Evolutionary conservation across 108 stramenopile species (phyloP).

Genomic region (Skeletonema potamos): DNA sequence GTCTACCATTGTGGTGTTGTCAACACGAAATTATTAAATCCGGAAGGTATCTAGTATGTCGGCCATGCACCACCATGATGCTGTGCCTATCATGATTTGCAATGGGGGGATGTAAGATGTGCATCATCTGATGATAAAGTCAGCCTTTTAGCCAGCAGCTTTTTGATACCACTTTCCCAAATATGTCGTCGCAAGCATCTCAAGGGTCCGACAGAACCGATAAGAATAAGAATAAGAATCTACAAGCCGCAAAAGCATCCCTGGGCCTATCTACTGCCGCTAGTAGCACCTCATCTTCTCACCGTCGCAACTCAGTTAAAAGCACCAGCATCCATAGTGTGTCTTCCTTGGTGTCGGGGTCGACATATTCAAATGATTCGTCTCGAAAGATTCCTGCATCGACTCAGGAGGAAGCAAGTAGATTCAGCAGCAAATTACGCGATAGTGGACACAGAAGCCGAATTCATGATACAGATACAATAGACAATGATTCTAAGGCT

Average conservation of each 20-base stretch:
- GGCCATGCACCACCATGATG: too few species aligned
- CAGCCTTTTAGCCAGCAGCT: neutral
- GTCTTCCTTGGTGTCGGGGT: neutral
- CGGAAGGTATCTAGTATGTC: too few species aligned
- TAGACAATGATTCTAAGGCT: too few species aligned
- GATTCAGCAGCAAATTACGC: neutral
- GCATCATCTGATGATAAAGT: too few species aligned
- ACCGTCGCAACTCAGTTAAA: neutral
- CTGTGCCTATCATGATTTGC: too few species aligned
- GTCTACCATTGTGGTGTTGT: too few species aligned
- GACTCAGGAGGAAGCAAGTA: too few species aligned
- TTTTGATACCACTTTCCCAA: neutral
- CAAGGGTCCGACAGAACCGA: neutral
- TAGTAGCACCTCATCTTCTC: neutral
- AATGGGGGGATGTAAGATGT: too few species aligned
- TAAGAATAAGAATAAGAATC: conserved; percentile 16
- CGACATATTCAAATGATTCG: neutral
- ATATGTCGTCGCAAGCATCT: conserved; percentile 5
- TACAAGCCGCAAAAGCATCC: conserved; percentile 19
- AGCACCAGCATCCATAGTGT: neutral
- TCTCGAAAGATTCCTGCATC: neutral
- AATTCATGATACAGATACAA: too few species aligned
- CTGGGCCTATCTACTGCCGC: conserved; percentile 7
- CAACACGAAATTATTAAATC: too few species aligned
- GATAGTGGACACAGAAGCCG: too few species aligned